Percentiles rank a stretch among this genome's conserved stretches.
phyloP scores from a whole-genome alignment of 73 alveolate species.

The Paramecium caudatum region DNA sequence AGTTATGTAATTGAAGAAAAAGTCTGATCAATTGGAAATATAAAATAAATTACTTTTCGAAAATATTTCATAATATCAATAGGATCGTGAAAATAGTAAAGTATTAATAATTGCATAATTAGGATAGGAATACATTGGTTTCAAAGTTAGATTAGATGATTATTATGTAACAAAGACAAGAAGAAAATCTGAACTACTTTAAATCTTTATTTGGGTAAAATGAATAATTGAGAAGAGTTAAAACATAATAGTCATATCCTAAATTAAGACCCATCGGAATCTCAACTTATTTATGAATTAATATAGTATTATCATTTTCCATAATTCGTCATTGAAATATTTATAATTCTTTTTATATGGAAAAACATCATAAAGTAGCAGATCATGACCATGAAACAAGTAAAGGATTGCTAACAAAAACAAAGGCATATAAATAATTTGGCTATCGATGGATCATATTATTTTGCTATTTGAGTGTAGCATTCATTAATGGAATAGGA shows the following conservation, averaged over 20 bases:
- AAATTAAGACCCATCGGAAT: background rate
- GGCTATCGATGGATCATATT: conserved; percentile 49
- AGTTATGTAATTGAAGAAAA: background rate
- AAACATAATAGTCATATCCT: background rate
- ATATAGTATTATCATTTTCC: too few relatives aligned
- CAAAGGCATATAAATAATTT: conserved; percentile 26
- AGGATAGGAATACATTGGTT: conserved; percentile 24
- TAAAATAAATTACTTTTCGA: conserved; percentile 22
- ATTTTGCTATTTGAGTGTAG: background rate
- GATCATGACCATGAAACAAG: too few relatives aligned
- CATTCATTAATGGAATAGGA: conserved; percentile 51
- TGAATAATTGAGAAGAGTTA: background rate
- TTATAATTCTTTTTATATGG: too few relatives aligned
- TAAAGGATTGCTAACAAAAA: too few relatives aligned
- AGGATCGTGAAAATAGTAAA: background rate
- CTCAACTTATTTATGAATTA: conserved; percentile 35
- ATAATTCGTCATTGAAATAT: too few relatives aligned
- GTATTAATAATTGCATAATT: background rate
- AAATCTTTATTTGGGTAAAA: background rate
- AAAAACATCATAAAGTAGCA: too few relatives aligned
- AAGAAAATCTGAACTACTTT: conserved; percentile 62
- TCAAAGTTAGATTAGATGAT: conserved; percentile 35
- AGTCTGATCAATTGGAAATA: conserved; percentile 36
- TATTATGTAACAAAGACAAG: conserved; percentile 2
- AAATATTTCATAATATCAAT: background rate